A percentile compares a stretch with the other conserved stretches of the same genome.
phyloP scores from a whole-genome alignment of 306 rosid species.

The Fragaria vesca region DNA sequence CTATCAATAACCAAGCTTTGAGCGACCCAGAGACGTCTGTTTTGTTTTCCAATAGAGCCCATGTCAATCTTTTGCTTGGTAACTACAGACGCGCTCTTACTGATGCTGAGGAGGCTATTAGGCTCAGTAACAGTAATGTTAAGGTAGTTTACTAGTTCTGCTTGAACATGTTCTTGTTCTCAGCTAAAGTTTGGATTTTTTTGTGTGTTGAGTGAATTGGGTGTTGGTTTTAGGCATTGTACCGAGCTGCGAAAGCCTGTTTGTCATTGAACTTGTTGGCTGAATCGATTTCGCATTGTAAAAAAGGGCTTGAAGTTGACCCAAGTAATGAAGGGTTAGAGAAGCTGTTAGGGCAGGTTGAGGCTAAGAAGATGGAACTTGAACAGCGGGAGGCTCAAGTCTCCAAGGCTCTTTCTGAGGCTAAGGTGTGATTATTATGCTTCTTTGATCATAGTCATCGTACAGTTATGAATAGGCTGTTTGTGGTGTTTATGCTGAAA shows the following conservation, averaged over 20 bases:
- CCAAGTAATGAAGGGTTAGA: conserved; percentile 66
- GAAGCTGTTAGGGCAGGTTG: conserved; percentile 62
- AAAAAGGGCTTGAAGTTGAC: conserved; percentile 63
- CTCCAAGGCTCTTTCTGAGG: conserved; percentile 57
- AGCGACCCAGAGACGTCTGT: conserved; percentile 57
- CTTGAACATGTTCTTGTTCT: not conserved
- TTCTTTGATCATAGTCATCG: not conserved
- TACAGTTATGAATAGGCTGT: not conserved
- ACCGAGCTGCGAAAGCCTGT: conserved; percentile 81
- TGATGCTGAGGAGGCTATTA: conserved; percentile 76
- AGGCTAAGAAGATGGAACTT: conserved; percentile 49
- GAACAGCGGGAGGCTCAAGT: conserved; percentile 69
- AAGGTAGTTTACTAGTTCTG: conserved; percentile 50
- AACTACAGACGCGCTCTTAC: conserved; percentile 78
- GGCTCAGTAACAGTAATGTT: conserved; percentile 58
- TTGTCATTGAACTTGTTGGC: conserved; percentile 62
- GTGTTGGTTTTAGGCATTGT: conserved; percentile 58
- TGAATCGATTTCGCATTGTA: conserved; percentile 63
- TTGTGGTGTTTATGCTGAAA: conserved; percentile 26
- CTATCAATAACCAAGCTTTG: conserved; percentile 70
- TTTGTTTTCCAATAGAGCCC: conserved; percentile 75
- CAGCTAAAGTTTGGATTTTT: not conserved
- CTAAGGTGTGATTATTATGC: conserved; percentile 50
- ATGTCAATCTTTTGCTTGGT: conserved; percentile 76
- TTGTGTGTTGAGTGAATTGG: conserved; percentile 14